phyloP scores from a whole-genome alignment of 345 rosid genomes.

The Viola odorata region DNA sequence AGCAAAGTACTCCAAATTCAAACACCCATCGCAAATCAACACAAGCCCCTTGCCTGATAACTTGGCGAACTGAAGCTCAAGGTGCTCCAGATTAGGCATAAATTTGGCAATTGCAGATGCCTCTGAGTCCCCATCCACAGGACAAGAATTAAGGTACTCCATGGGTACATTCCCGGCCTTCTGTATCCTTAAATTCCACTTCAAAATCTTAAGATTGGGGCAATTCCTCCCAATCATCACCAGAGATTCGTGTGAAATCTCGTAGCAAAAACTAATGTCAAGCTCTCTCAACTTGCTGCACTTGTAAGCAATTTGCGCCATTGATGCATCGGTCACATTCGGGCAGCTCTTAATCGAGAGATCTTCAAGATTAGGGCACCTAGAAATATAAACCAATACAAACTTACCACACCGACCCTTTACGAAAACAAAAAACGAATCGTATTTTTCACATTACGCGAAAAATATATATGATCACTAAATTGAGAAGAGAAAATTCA shows the following conservation, averaged over 20 bases:
- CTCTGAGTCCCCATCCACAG: slow-evolving; percentile 77
- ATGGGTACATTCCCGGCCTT: slow-evolving; percentile 53
- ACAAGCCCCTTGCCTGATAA: slow-evolving; percentile 21
- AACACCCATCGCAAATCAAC: slow-evolving; percentile 61
- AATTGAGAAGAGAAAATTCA: no score
- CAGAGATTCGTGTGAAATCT: slow-evolving; percentile 65
- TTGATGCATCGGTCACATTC: slow-evolving; percentile 61
- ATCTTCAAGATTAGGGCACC: slow-evolving; percentile 61
- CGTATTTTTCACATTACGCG: no score
- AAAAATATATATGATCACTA: no score
- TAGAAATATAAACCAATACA: slow-evolving; percentile 15
- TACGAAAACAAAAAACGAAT: not conserved
- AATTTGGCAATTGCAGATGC: slow-evolving; percentile 62
- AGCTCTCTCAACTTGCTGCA: slow-evolving; percentile 55
- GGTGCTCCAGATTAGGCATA: slow-evolving; percentile 52
- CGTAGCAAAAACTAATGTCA: slow-evolving; percentile 76
- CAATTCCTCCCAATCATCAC: slow-evolving; percentile 59
- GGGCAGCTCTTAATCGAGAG: slow-evolving; percentile 63
- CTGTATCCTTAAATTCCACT: slow-evolving; percentile 67
- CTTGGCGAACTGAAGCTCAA: slow-evolving; percentile 70
- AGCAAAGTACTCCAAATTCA: slow-evolving; percentile 17
- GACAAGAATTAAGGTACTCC: slow-evolving; percentile 65
- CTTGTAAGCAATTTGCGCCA: slow-evolving; percentile 53
- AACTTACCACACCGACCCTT: not conserved
- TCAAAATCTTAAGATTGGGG: slow-evolving; percentile 49